A percentile compares a stretch with the other conserved stretches of the same genome.
Conservation (phyloP, 2,329 filamentous ascomycete species). For the Diaporthe destruens region DNA sequence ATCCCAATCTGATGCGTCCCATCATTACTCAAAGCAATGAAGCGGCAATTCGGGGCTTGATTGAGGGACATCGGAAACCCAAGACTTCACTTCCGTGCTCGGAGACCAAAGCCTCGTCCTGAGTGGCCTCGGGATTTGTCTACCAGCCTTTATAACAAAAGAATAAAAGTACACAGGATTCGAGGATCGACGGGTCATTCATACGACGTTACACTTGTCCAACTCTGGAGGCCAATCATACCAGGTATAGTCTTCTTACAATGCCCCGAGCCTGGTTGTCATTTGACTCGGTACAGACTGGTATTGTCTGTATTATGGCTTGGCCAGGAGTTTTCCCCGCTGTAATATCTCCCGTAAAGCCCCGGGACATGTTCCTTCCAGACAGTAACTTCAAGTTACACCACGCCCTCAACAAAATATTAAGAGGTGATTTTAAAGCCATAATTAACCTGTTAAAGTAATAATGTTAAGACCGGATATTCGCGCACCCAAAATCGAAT, state of each 20-base stretch:
- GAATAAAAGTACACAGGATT: background rate
- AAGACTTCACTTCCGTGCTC: background rate
- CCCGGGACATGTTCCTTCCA: background rate
- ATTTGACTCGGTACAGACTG: background rate
- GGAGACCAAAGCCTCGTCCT: background rate
- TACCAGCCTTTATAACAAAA: background rate
- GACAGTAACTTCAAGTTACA: background rate
- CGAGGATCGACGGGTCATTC: background rate
- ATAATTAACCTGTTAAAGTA: background rate
- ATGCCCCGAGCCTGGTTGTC: background rate
- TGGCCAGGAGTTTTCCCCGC: background rate
- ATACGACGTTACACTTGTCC: constrained; percentile 8
- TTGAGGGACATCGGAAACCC: background rate
- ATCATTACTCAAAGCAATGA: background rate
- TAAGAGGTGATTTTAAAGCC: background rate
- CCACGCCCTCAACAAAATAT: background rate
- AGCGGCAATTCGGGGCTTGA: background rate
- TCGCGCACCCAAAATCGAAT: no score
- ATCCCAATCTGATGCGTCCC: no score
- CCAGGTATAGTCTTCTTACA: background rate
- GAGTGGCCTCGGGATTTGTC: background rate
- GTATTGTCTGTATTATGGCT: background rate
- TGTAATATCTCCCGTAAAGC: background rate
- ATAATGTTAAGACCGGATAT: no score
- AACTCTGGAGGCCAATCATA: background rate